These are phyloP conservation scores for Bondarzewia mesenterica DNA, from an alignment of 1,284 basidiomycete species.

Conservation along the genomic window DNA sequence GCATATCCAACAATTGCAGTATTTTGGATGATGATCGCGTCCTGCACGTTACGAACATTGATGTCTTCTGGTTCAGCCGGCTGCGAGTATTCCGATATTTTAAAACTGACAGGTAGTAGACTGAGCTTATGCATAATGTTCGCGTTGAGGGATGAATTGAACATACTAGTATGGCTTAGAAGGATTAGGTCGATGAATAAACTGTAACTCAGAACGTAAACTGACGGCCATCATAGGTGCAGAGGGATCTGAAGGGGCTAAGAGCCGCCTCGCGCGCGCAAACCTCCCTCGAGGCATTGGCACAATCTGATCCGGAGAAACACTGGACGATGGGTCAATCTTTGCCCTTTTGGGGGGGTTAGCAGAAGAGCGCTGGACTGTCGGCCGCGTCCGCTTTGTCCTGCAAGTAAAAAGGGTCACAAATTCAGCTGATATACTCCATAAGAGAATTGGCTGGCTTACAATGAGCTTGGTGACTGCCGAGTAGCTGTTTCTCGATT, in stretches of 20 bases:
- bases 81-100: slow-evolving; percentile 34
- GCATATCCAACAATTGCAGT: slow-evolving; percentile 18
- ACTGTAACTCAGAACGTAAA: slow-evolving; percentile 44
- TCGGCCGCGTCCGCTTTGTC: too few species aligned
- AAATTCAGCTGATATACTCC: too few species aligned
- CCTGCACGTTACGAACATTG: slow-evolving; percentile 34
- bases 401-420: too few species aligned
- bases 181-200: slow-evolving; percentile 31
- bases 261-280: slow-evolving; percentile 33
- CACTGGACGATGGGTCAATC: too few species aligned
- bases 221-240: slow-evolving; percentile 37
- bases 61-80: slow-evolving; percentile 28
- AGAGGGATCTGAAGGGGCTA: slow-evolving; percentile 25
- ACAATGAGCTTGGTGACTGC: neutral
- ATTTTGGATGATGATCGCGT: slow-evolving; percentile 37
- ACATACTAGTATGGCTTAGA: slow-evolving; percentile 12
- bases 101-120: slow-evolving; percentile 18
- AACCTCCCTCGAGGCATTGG: slow-evolving; percentile 30
- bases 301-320: too few species aligned
- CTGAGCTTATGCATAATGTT: slow-evolving; percentile 10
- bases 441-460: too few species aligned
- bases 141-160: slow-evolving; percentile 2
- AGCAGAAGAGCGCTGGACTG: too few species aligned
- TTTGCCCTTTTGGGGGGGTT: too few species aligned
- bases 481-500: neutral